Percentiles rank a stretch among this genome's conserved stretches.
Conservation (phyloP, 257 asterid genomes). For the Nicotiana tabacum region DNA sequence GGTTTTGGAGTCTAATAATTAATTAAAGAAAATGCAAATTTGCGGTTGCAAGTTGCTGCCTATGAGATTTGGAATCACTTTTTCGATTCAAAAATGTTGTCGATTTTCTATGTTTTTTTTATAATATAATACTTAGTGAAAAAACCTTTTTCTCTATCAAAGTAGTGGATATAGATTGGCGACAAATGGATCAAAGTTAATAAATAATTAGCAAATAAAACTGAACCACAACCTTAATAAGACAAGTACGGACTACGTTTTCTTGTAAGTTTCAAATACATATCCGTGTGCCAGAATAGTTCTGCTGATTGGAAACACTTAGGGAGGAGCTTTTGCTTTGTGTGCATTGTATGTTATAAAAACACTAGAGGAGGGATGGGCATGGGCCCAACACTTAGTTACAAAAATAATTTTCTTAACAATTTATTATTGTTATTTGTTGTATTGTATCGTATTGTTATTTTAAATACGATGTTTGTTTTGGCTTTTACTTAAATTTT, state of each 20-base stretch:
- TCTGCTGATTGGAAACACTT: background rate
- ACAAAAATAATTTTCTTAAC: no score
- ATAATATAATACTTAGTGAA: background rate
- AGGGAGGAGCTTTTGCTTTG: no score
- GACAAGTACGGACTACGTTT: background rate
- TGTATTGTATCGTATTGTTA: no score
- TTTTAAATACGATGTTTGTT: no score
- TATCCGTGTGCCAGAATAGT: background rate
- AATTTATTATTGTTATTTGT: no score
- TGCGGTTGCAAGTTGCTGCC: slow-evolving; percentile 65
- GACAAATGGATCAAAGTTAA: slow-evolving; percentile 2
- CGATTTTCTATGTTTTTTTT: background rate
- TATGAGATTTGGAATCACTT: slow-evolving; percentile 39
- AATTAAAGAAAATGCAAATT: background rate
- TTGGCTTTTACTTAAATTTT: no score
- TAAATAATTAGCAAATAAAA: slow-evolving; percentile 16
- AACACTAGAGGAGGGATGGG: no score
- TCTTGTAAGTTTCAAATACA: background rate
- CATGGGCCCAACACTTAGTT: no score
- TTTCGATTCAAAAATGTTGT: slow-evolving; percentile 9
- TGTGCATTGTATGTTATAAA: no score
- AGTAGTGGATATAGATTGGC: slow-evolving; percentile 11
- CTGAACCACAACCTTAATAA: slow-evolving; percentile 22
- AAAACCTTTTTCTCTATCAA: background rate
- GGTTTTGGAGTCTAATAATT: slow-evolving; percentile 18